phyloP scores from a whole-genome alignment of 768 basidiomycete genomes.

The Phylloporus arenicola region DNA sequence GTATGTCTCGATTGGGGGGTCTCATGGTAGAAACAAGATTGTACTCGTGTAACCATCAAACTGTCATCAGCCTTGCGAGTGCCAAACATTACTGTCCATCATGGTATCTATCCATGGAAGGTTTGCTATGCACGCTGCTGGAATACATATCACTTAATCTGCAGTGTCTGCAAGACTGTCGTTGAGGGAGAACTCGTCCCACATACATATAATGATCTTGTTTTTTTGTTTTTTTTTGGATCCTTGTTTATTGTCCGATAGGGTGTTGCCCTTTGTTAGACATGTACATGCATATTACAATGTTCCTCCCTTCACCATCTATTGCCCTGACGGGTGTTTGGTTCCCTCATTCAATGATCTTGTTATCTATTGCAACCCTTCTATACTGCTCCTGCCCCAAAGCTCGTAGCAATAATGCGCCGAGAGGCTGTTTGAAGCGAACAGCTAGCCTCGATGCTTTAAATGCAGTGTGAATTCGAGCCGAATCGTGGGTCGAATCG shows the following conservation, averaged over 20 bases:
- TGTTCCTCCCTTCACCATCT: too few species aligned
- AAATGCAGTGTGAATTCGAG: not conserved
- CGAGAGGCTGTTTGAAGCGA: constrained; percentile 11
- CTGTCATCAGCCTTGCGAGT: not conserved
- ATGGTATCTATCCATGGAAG: not conserved
- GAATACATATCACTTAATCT: not conserved
- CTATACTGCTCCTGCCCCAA: constrained; percentile 6
- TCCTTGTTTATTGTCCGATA: too few species aligned
- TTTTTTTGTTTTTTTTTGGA: too few species aligned
- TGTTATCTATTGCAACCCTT: constrained; percentile 11
- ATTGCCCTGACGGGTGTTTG: too few species aligned
- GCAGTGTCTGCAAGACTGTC: constrained; percentile 5
- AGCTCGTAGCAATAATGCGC: constrained; percentile 11
- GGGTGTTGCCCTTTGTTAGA: too few species aligned
- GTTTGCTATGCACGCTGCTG: not conserved
- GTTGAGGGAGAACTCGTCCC: not conserved
- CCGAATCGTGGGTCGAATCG: not conserved
- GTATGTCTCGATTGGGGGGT: too few species aligned
- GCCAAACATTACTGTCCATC: not conserved
- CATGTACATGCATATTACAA: too few species aligned
- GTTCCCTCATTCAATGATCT: too few species aligned
- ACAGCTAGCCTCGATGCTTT: constrained; percentile 1
- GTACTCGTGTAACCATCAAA: too few species aligned
- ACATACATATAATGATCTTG: constrained; percentile 9
- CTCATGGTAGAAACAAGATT: too few species aligned